A percentile compares a stretch with the other conserved stretches of the same genome.
Conservation (phyloP, 805 yeast species). For the Myxozyma kluyveri region DNA sequence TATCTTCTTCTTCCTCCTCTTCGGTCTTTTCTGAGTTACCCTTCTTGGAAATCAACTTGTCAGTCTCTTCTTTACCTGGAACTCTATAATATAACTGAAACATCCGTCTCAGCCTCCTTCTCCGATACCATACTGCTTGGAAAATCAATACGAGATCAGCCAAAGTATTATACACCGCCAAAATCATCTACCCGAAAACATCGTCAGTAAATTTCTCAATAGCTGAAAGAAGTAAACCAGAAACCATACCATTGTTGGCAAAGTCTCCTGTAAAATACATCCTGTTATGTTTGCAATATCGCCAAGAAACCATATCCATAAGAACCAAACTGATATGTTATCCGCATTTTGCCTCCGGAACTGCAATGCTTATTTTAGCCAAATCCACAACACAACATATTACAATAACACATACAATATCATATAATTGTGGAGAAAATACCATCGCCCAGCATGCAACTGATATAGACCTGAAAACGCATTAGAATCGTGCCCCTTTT, state of each 20-base stretch:
- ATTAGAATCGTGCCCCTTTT: constrained; percentile 31
- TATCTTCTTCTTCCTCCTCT: constrained; percentile 3
- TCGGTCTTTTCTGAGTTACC: neutral
- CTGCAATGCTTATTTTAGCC: constrained; percentile 22
- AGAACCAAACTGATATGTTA: constrained; percentile 82
- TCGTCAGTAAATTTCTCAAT: neutral
- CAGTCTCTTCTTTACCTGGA: constrained; percentile 66
- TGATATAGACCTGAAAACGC: constrained; percentile 73
- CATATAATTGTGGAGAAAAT: constrained; percentile 94
- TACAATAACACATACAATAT: constrained; percentile 48
- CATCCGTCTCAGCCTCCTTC: constrained; percentile 55
- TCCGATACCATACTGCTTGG: constrained; percentile 80
- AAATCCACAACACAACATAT: neutral
- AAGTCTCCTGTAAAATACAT: constrained; percentile 80
- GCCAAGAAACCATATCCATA: constrained; percentile 87
- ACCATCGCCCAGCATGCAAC: constrained; percentile 98
- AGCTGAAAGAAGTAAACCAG: neutral
- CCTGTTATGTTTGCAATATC: constrained; percentile 93
- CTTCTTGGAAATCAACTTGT: constrained; percentile 47
- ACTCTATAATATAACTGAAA: constrained; percentile 70
- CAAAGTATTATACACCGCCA: constrained; percentile 87
- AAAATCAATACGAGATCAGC: constrained; percentile 82
- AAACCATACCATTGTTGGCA: constrained; percentile 78
- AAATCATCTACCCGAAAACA: constrained; percentile 46
- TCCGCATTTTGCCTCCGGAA: constrained; percentile 82